Evolutionary conservation across 768 basidiomycete species (phyloP).

Genomic region (Lactarius deliciosus): DNA sequence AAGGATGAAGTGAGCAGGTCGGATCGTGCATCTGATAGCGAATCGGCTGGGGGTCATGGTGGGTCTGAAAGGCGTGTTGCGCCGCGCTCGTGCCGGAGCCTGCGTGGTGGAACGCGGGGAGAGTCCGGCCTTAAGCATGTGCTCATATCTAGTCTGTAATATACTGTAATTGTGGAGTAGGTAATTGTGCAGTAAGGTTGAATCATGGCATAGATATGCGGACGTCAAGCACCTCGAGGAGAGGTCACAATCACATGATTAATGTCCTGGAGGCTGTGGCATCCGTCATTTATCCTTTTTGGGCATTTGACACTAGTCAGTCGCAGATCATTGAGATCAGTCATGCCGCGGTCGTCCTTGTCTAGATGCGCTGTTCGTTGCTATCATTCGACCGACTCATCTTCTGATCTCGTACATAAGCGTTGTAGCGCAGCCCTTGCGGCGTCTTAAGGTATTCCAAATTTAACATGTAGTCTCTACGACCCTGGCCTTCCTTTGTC

Average conservation of each 20-base stretch:
- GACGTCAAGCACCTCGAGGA: too few species aligned
- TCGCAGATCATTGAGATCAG: too few species aligned
- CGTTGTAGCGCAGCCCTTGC: neutral
- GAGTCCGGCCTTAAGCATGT: conserved; percentile 21
- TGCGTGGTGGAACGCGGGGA: neutral
- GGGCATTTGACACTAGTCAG: too few species aligned
- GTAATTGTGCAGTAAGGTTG: too few species aligned
- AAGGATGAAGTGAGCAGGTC: neutral
- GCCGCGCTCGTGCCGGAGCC: neutral
- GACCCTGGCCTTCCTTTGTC: neutral
- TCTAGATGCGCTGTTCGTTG: too few species aligned
- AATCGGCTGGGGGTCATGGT: neutral
- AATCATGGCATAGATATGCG: too few species aligned
- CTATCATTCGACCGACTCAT: neutral
- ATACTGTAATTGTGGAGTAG: neutral
- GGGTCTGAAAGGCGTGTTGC: neutral
- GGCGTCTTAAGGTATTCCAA: neutral
- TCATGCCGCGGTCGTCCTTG: too few species aligned
- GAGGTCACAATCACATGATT: neutral
- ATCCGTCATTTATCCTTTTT: neutral
- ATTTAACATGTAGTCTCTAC: neutral
- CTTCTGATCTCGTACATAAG: neutral
- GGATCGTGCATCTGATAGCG: neutral
- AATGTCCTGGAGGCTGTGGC: neutral
- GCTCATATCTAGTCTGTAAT: conserved; percentile 17